These are phyloP conservation scores for Russula olivacea DNA, from an alignment of 768 basidiomycete species.

Conservation along the genomic window DNA sequence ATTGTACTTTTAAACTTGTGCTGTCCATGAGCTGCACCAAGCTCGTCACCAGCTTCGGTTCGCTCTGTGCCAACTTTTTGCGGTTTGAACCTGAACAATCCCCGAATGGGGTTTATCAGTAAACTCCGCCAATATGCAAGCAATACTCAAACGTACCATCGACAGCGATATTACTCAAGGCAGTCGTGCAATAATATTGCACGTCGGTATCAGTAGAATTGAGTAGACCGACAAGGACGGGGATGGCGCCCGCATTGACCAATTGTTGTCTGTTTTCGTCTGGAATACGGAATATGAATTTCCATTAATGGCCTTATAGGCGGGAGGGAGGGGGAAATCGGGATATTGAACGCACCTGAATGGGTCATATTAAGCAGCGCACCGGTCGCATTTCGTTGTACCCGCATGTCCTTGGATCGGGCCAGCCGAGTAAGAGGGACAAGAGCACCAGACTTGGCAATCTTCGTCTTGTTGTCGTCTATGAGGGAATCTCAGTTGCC, in stretches of 20 bases:
- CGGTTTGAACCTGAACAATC: constrained; percentile 61
- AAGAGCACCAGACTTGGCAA: constrained; percentile 98
- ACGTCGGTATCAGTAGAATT: constrained; percentile 99
- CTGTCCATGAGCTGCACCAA: constrained; percentile 96
- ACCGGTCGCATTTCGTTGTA: constrained; percentile 97
- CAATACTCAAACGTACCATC: constrained; percentile 51
- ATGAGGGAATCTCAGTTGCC: constrained; percentile 13
- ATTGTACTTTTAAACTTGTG: constrained; percentile 95
- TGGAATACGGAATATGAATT: constrained; percentile 30
- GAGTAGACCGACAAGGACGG: constrained; percentile 88
- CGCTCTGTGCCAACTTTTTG: constrained; percentile 89
- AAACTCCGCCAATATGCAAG: constrained; percentile 6
- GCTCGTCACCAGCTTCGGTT: constrained; percentile 91
- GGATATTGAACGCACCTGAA: constrained; percentile 56
- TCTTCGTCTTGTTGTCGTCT: constrained; percentile 99
- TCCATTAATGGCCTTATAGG: neutral
- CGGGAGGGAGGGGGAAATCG: neutral
- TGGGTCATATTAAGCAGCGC: constrained; percentile 99
- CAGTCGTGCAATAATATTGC: constrained; percentile 99
- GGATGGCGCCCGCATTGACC: constrained; percentile 97
- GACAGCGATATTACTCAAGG: constrained; percentile 96
- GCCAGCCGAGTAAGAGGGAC: constrained; percentile 94
- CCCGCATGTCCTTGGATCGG: constrained; percentile 97
- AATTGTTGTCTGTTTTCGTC: constrained; percentile 99
- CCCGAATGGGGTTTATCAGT: neutral